These are phyloP conservation scores for Parascedosporium putredinis DNA, from an alignment of 2,329 filamentous ascomycete genomes.

Conservation along the genomic window DNA sequence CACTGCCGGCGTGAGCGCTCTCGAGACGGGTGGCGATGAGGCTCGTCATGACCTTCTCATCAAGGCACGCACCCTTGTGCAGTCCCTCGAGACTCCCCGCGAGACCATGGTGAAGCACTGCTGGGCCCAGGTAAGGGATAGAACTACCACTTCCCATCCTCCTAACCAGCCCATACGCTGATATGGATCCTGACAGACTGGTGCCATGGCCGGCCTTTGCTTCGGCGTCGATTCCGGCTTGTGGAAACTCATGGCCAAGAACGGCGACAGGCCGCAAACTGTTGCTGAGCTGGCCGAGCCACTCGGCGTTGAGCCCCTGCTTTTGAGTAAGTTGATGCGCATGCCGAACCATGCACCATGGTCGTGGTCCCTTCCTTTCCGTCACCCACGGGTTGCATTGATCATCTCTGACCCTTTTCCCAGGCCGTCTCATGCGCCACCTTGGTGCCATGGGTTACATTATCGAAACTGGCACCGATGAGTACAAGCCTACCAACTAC, in stretches of 20 bases:
- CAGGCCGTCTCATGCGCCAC: conserved; percentile 25
- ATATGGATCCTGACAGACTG: conserved; percentile 12
- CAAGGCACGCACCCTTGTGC: conserved; percentile 15
- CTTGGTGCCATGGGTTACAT: conserved; percentile 29
- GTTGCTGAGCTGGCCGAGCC: conserved; percentile 20
- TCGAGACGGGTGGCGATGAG: conserved; percentile 9
- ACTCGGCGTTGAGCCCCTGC: conserved; percentile 17
- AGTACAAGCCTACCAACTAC: conserved; percentile 28
- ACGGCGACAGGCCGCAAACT: conserved; percentile 20
- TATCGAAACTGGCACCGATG: conserved; percentile 22
- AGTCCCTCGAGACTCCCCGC: conserved; percentile 32
- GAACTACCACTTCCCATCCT: background rate
- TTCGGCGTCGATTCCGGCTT: conserved; percentile 25
- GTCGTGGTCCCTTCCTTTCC: conserved; percentile 5
- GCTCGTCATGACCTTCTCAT: conserved; percentile 19
- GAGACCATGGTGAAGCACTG: conserved; percentile 36
- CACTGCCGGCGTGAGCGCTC: background rate
- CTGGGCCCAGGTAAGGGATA: conserved; percentile 28
- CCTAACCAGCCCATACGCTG: background rate
- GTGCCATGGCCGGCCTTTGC: conserved; percentile 16
- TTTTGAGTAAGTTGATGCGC: conserved; percentile 16
- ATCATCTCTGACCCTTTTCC: background rate
- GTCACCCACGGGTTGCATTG: background rate
- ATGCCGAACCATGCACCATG: conserved; percentile 10
- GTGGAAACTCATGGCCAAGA: conserved; percentile 22